Base-by-base conservation (phyloP, 1,284 basidiomycete species). In the Peniophora sp. region DNA sequence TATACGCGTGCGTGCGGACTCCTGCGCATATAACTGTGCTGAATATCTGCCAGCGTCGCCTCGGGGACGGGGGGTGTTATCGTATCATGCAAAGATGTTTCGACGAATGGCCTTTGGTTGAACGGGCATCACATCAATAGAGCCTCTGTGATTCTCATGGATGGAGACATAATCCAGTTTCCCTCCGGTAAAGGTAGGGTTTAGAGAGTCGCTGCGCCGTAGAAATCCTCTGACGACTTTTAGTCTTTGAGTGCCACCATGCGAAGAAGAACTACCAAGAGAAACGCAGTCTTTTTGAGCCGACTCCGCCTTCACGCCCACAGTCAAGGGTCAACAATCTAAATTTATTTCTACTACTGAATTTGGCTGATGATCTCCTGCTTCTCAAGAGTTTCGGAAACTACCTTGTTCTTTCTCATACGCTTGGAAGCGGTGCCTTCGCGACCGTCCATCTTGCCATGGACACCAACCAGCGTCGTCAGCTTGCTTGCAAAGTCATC, bases 401-500 rank as follows among this genome's bases (percentile, higher is more conserved):
- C 42, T 88, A 85, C 61, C 66, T 78, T 14, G 78, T 90, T 18
- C 86, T 83, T 17, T 81, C 83, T 1, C 85, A 89, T 56, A 85
- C 81, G 56, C 73, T 90, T 11, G 87, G 87, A 47, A 82, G 78
- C 24, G 90, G 90, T 0, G 81, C 82, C n/a, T 92, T 89, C 64
- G 87, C 88, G 0, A 84, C 79, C 0, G 86, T 92, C 2, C 81
- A 90, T 61, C 75, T 92, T 27, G 87, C 86, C 12, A 70, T 85
- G 50, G 84, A 89, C 58, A 73, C 72, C 3, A 59, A 65, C n/a
- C 74, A 72, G 32, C 71, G 76, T 56, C 74, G 79, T 45, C 90
- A 92, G 65, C 85, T 88, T 23, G 90, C 90, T 8, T 89, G 88
- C 67, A 93, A 93, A 64, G 88, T 81, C 48, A 84, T 92, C 57